These are phyloP conservation scores for Phytophthora ohioensis DNA, from an alignment of 352 stramenopile genomes.

Conservation along the genomic window DNA sequence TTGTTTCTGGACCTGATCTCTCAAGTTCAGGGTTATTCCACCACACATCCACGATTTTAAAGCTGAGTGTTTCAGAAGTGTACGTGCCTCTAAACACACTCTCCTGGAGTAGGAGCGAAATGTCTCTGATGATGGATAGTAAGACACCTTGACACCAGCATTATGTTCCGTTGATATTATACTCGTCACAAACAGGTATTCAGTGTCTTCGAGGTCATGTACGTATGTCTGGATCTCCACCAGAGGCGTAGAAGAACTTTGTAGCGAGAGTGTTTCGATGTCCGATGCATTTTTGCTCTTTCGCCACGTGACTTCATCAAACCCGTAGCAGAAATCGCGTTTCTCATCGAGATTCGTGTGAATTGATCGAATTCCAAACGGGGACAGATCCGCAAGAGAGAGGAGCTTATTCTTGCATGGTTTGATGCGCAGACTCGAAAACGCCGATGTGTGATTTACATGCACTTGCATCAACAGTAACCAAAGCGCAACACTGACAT, in stretches of 20 bases:
- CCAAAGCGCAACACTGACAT: conserved; percentile 72
- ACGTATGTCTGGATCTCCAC: conserved; percentile 38
- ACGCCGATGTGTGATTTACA: conserved; percentile 19
- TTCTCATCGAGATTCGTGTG: conserved; percentile 42
- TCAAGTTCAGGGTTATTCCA: conserved; percentile 1
- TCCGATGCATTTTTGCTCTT: background rate
- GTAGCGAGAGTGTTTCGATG: background rate
- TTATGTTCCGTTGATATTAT: conserved; percentile 8
- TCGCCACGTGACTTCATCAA: background rate
- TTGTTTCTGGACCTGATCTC: conserved; percentile 17
- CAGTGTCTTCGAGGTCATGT: background rate
- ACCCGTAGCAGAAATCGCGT: conserved; percentile 10
- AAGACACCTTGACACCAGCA: conserved; percentile 27
- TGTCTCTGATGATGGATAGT: conserved; percentile 29
- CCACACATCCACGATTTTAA: conserved; percentile 12
- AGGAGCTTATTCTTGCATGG: conserved; percentile 45
- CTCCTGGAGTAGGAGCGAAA: conserved; percentile 12
- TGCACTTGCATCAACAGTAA: conserved; percentile 61
- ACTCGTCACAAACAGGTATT: conserved; percentile 7
- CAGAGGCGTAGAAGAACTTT: background rate
- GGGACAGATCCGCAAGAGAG: conserved; percentile 55
- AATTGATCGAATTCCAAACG: conserved; percentile 44
- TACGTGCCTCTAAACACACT: conserved; percentile 15
- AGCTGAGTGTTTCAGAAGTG: background rate
- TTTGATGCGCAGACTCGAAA: conserved; percentile 12